Percentiles rank a stretch among this genome's conserved stretches.
Evolutionary conservation across 176 grass and related monocot genomes (phyloP).

Genomic region (Bromus sterilis): DNA sequence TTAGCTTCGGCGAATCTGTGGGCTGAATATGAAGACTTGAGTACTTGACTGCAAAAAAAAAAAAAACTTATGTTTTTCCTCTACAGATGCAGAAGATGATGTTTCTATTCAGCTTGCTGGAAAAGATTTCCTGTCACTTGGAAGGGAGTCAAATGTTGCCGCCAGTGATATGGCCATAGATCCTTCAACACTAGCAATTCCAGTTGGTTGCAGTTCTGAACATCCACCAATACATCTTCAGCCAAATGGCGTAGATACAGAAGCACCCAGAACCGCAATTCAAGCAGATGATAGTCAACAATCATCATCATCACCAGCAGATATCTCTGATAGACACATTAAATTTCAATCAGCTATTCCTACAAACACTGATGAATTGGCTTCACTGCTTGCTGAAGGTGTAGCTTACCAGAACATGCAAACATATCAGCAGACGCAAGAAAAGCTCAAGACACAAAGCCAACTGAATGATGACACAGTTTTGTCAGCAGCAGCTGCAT

Average conservation of each 20-base stretch:
- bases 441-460: constrained; percentile 13
- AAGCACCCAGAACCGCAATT: neutral
- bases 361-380: constrained; percentile 4
- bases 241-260: neutral
- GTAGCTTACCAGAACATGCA: constrained; percentile 7
- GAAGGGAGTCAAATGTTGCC: constrained; percentile 1
- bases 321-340: neutral
- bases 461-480: constrained; percentile 17
- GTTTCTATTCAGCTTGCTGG: constrained; percentile 5
- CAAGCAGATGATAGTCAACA: neutral
- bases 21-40: constrained; percentile 2
- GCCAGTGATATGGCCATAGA: neutral
- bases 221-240: neutral
- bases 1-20: neutral
- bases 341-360: neutral
- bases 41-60: neutral
- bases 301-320: neutral
- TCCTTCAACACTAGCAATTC: constrained; percentile 14
- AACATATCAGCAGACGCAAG: neutral
- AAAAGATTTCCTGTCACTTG: constrained; percentile 30
- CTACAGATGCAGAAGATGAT: constrained; percentile 10
- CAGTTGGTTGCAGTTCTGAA: constrained; percentile 4
- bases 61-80: too few species aligned
- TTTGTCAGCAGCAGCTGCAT: constrained; percentile 15
- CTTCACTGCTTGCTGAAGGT: neutral